Conservation (phyloP, 108 stramenopile genomes). For the Schizochytrium sp. region DNA sequence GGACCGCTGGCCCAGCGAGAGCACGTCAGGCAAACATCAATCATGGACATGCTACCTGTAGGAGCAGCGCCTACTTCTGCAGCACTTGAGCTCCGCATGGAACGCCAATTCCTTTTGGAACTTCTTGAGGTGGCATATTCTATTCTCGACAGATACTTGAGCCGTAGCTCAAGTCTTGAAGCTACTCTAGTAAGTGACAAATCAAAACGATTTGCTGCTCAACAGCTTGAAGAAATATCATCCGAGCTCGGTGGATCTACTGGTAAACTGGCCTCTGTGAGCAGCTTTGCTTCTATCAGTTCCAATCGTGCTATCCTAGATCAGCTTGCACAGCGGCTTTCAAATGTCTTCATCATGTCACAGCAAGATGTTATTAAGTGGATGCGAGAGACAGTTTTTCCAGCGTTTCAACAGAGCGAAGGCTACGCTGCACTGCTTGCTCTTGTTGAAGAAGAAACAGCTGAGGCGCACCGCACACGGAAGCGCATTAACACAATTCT, state of each 20-base stretch:
- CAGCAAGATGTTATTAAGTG: slow-evolving; percentile 16
- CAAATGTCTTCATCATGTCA: slow-evolving; percentile 12
- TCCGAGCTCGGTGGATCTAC: slow-evolving; percentile 29
- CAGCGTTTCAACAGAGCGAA: slow-evolving; percentile 8
- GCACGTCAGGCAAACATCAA: neutral
- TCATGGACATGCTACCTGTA: slow-evolving; percentile 53
- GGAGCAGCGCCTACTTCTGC: slow-evolving; percentile 48
- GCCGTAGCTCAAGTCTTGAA: slow-evolving; percentile 31
- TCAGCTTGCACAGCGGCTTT: neutral
- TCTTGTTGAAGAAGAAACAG: slow-evolving; percentile 1
- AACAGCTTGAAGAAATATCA: slow-evolving; percentile 48
- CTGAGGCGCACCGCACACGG: slow-evolving; percentile 34
- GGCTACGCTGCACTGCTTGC: slow-evolving; percentile 40
- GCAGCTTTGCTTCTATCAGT: slow-evolving; percentile 57
- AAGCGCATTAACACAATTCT: neutral
- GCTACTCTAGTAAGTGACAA: slow-evolving; percentile 52
- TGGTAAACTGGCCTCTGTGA: slow-evolving; percentile 50
- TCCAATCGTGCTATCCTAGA: slow-evolving; percentile 9
- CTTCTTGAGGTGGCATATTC: slow-evolving; percentile 5
- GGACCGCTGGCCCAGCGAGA: neutral
- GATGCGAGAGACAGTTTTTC: slow-evolving; percentile 42
- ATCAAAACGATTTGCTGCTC: neutral
- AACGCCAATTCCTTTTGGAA: slow-evolving; percentile 40
- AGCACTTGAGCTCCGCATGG: slow-evolving; percentile 40
- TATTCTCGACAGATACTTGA: slow-evolving; percentile 34